These are phyloP conservation scores for Cochlearia excelsa DNA, from an alignment of 345 rosid species.

Conservation along the genomic window DNA sequence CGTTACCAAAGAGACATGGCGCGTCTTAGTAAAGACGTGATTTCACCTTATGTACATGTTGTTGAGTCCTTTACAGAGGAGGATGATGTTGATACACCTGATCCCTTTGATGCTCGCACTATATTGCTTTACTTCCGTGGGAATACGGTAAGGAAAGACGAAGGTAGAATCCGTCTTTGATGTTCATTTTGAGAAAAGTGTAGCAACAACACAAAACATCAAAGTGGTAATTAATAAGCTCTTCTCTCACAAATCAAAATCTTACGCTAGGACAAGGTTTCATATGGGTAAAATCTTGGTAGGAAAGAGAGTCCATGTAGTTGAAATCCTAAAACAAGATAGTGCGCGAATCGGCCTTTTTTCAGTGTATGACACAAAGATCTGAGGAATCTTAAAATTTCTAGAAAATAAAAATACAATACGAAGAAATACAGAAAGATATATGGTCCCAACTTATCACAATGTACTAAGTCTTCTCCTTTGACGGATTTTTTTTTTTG, in stretches of 20 bases:
- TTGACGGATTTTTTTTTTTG: not conserved
- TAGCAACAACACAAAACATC: slow-evolving; percentile 66
- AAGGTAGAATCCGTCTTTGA: slow-evolving; percentile 84
- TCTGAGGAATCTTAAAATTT: not conserved
- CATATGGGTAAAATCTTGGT: not conserved
- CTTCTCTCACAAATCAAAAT: slow-evolving; percentile 1
- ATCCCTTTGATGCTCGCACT: slow-evolving; percentile 69
- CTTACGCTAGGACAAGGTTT: slow-evolving; percentile 1
- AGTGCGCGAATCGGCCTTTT: not conserved
- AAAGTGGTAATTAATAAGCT: slow-evolving; percentile 48
- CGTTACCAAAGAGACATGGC: slow-evolving; percentile 70
- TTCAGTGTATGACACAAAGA: not conserved
- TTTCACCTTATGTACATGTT: slow-evolving; percentile 88
- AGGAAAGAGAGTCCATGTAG: not conserved
- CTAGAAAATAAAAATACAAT: not conserved
- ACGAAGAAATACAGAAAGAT: not conserved
- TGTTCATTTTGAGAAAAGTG: slow-evolving; percentile 63
- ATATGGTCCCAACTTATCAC: slow-evolving; percentile 2
- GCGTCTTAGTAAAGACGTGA: slow-evolving; percentile 79
- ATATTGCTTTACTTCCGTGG: slow-evolving; percentile 92
- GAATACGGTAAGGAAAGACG: slow-evolving; percentile 83
- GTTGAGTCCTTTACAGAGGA: slow-evolving; percentile 73
- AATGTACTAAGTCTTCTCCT: slow-evolving; percentile 2
- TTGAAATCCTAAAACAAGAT: not conserved
- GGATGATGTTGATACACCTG: slow-evolving; percentile 45